Percentiles rank a stretch among this genome's conserved stretches.
Evolutionary conservation across 1,284 basidiomycete species (phyloP).

Genomic region (Cryptococcus floricola): DNA sequence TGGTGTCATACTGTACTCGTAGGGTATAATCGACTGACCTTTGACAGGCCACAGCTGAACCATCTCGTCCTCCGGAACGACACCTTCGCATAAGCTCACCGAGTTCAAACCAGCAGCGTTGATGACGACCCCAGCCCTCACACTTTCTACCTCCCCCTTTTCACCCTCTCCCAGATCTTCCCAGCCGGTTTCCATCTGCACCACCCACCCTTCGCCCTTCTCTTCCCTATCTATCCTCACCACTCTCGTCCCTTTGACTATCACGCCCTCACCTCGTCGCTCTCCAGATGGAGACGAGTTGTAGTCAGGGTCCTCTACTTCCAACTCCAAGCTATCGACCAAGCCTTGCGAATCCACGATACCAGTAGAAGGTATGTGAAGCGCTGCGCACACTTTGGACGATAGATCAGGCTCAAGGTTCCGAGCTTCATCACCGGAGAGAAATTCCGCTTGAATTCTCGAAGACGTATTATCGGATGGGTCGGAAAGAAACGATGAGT

Average conservation of each 20-base stretch:
- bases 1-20: background rate
- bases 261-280: conserved; percentile 55
- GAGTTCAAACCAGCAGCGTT: conserved; percentile 83
- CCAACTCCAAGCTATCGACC: conserved; percentile 73
- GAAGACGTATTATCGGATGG: conserved; percentile 21
- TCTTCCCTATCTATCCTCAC: conserved; percentile 72
- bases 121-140: conserved; percentile 80
- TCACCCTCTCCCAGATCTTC: conserved; percentile 41
- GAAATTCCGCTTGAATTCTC: conserved; percentile 63
- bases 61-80: conserved; percentile 57
- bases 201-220: conserved; percentile 53
- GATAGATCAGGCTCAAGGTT: conserved; percentile 79
- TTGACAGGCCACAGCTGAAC: conserved; percentile 71
- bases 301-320: conserved; percentile 55
- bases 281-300: conserved; percentile 8
- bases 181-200: conserved; percentile 67
- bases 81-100: conserved; percentile 65
- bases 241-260: conserved; percentile 77
- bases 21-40: conserved; percentile 42
- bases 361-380: conserved; percentile 83
- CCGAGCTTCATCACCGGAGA: conserved; percentile 68
- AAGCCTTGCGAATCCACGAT: conserved; percentile 83
- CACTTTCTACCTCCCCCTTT: conserved; percentile 56
- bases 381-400: conserved; percentile 62
- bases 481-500: conserved; percentile 30